Conservation (phyloP, 2,329 filamentous ascomycete species). For the Xylariaceae sp. region DNA sequence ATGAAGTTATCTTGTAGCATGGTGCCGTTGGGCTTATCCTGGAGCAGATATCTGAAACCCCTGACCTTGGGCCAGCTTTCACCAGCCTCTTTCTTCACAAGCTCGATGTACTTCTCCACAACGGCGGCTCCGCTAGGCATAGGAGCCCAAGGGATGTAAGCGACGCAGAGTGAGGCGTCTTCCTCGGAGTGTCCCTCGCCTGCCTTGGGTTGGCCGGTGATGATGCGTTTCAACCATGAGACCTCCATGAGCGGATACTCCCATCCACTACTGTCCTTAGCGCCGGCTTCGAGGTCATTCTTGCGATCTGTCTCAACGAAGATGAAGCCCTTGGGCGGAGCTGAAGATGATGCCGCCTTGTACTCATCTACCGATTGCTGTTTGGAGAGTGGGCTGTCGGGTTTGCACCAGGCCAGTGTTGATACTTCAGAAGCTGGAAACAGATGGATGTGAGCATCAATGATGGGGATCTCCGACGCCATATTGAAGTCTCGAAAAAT, state of each 20-base stretch:
- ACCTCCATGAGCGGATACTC: constrained; percentile 68
- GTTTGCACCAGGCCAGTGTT: constrained; percentile 66
- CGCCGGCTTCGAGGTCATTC: constrained; percentile 49
- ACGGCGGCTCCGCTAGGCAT: constrained; percentile 59
- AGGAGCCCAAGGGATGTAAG: constrained; percentile 82
- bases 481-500: too few relatives aligned
- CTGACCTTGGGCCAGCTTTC: constrained; percentile 64
- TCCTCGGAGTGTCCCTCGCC: constrained; percentile 54
- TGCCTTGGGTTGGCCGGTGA: constrained; percentile 52
- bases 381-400: constrained; percentile 55
- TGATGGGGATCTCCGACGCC: constrained; percentile 56
- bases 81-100: constrained; percentile 59
- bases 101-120: constrained; percentile 61
- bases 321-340: constrained; percentile 64
- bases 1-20: constrained; percentile 63
- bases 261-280: constrained; percentile 55
- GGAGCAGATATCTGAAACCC: constrained; percentile 79
- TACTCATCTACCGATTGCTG: constrained; percentile 66
- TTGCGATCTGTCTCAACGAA: constrained; percentile 80
- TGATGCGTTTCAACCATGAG: constrained; percentile 62
- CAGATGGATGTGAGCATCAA: constrained; percentile 91
- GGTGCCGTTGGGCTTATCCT: constrained; percentile 66
- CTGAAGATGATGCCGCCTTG: constrained; percentile 38
- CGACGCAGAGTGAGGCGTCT: constrained; percentile 58
- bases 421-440: constrained; percentile 66